Percentiles rank a stretch among this genome's conserved stretches.
Conservation (phyloP, 2,329 filamentous ascomycete genomes). For the Ascochyta koolunga region DNA sequence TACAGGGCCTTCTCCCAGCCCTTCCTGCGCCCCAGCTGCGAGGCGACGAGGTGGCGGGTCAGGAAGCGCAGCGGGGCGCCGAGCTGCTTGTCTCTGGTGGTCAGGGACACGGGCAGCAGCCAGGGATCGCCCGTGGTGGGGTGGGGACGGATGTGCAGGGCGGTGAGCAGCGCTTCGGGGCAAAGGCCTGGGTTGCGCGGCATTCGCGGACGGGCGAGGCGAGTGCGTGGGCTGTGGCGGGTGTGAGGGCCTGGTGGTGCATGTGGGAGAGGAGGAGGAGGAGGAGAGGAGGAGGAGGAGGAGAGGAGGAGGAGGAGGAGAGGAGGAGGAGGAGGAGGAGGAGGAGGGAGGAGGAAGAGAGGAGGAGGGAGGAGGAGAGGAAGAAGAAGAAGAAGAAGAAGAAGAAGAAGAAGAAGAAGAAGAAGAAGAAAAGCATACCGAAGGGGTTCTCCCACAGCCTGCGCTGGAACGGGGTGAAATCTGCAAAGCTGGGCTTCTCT, state of each 20-base stretch:
- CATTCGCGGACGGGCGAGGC: slow-evolving; percentile 66
- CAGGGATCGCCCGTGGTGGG: slow-evolving; percentile 61
- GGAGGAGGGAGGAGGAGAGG: too few relatives aligned
- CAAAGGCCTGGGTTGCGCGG: slow-evolving; percentile 51
- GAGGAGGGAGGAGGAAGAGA: too few relatives aligned
- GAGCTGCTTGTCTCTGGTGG: slow-evolving; percentile 28
- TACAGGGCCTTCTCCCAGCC: slow-evolving; percentile 30
- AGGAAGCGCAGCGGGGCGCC: slow-evolving; percentile 36
- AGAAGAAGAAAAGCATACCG: slow-evolving; percentile 52
- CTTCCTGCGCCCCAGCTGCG: slow-evolving; percentile 28
- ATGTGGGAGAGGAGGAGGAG: neutral
- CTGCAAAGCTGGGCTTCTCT: slow-evolving; percentile 48
- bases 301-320: too few relatives aligned
- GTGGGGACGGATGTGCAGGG: slow-evolving; percentile 63
- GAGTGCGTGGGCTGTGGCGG: slow-evolving; percentile 63
- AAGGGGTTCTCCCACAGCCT: slow-evolving; percentile 68
- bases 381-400: too few relatives aligned
- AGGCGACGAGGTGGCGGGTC: slow-evolving; percentile 18
- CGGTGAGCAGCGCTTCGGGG: slow-evolving; percentile 68
- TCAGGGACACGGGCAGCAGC: slow-evolving; percentile 59
- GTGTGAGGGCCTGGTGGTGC: slow-evolving; percentile 8
- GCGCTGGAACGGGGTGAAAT: slow-evolving; percentile 60
- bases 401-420: too few relatives aligned
- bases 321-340: too few relatives aligned
- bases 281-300: too few relatives aligned